Percentiles rank a stretch among this genome's conserved stretches.
phyloP scores from a whole-genome alignment of 2,329 filamentous ascomycete species.

The Ceratocystis ficicola region DNA sequence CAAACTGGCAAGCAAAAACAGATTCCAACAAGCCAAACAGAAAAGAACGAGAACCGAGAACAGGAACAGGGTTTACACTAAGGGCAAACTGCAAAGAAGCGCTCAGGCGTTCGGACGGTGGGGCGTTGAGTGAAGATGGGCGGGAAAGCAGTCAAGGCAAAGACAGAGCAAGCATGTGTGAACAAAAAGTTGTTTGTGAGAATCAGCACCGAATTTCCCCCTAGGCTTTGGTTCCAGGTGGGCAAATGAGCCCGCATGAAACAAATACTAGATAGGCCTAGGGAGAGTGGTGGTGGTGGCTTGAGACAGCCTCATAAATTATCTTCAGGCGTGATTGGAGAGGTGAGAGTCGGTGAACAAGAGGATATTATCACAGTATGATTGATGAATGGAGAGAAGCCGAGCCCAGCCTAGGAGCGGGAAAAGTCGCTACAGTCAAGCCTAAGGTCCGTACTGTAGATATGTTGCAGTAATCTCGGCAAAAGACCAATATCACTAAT shows the following conservation, averaged over 20 bases:
- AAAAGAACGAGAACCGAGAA: neutral
- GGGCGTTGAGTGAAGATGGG: neutral
- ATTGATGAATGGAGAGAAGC: neutral
- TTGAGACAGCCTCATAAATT: neutral
- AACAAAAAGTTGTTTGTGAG: neutral
- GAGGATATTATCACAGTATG: neutral
- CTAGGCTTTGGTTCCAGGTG: neutral
- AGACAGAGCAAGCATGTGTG: neutral
- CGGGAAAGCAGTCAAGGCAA: neutral
- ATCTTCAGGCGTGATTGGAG: neutral
- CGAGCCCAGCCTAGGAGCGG: neutral
- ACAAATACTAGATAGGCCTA: neutral
- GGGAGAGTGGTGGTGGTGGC: neutral
- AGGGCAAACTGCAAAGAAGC: neutral
- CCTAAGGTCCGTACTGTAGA: neutral
- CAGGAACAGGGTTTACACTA: neutral
- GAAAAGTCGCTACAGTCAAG: neutral
- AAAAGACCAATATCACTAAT: neutral
- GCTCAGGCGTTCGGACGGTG: neutral
- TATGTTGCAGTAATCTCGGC: neutral
- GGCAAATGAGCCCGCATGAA: neutral
- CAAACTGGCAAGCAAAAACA: neutral
- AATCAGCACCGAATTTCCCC: neutral
- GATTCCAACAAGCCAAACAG: neutral
- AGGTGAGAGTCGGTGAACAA: neutral